phyloP scores from a whole-genome alignment of 2,329 filamentous ascomycete genomes.

The Zalaria obscura region DNA sequence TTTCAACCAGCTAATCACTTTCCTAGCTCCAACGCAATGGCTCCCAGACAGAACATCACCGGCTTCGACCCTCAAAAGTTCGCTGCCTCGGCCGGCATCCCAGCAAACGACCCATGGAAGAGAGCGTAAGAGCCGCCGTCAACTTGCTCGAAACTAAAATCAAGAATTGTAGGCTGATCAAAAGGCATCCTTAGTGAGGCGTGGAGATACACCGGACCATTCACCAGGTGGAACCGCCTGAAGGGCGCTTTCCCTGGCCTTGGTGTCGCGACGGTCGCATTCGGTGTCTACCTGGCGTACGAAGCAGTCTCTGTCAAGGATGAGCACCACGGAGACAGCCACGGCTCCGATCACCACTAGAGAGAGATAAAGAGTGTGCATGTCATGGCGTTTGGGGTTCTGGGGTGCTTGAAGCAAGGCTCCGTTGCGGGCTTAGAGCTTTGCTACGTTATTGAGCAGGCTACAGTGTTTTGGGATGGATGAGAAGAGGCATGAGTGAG shows the following conservation, averaged over 20 bases:
- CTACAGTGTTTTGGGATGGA: no score
- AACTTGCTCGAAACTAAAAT: not conserved
- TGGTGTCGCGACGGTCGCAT: slow-evolving; percentile 83
- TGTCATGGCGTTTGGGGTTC: slow-evolving; percentile 3
- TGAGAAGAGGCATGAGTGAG: no score
- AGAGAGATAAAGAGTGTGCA: not conserved
- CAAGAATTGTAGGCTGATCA: slow-evolving; percentile 1
- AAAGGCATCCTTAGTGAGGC: slow-evolving; percentile 51
- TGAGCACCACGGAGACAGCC: slow-evolving; percentile 21
- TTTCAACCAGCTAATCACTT: not conserved
- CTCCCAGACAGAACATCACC: slow-evolving; percentile 58
- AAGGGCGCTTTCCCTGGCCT: slow-evolving; percentile 76
- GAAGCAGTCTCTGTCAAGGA: slow-evolving; percentile 79
- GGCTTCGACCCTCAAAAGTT: slow-evolving; percentile 82
- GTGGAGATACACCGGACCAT: slow-evolving; percentile 85
- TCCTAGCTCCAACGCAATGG: slow-evolving; percentile 24
- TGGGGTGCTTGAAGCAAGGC: no score
- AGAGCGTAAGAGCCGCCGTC: slow-evolving; percentile 34
- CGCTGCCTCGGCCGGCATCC: slow-evolving; percentile 52
- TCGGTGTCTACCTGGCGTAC: slow-evolving; percentile 76
- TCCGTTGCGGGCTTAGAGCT: no score
- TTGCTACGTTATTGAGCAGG: no score
- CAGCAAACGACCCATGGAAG: slow-evolving; percentile 48
- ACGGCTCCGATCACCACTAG: slow-evolving; percentile 9
- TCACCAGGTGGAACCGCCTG: slow-evolving; percentile 82